phyloP scores from a whole-genome alignment of 192 early-diverging fungal genomes.

The Coemansia sp. region DNA sequence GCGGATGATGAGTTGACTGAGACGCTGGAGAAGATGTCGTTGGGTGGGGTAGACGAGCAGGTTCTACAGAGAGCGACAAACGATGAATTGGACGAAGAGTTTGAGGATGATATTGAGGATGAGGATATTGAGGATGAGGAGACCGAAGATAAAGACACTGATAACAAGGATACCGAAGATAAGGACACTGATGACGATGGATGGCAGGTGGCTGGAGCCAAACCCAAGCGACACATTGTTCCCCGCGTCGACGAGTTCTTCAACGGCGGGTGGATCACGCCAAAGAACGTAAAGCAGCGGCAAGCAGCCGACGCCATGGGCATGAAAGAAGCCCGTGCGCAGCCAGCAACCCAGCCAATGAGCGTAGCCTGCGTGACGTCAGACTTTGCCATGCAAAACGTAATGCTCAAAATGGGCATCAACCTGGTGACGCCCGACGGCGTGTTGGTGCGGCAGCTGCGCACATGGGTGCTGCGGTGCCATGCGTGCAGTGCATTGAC shows the following conservation, averaged over 20 bases:
- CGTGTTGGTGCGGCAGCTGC: constrained; percentile 68
- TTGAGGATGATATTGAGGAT: background rate
- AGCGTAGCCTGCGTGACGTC: constrained; percentile 85
- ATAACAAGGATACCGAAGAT: constrained; percentile 11
- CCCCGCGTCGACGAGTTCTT: constrained; percentile 55
- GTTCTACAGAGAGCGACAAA: background rate
- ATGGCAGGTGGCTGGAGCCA: constrained; percentile 51
- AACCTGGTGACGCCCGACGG: constrained; percentile 84
- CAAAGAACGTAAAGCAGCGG: constrained; percentile 74
- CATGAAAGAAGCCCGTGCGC: constrained; percentile 37
- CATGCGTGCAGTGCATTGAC: constrained; percentile 90
- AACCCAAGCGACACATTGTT: constrained; percentile 22
- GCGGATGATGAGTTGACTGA: constrained; percentile 3
- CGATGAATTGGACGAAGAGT: background rate
- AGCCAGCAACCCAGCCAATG: constrained; percentile 31
- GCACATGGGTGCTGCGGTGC: constrained; percentile 90
- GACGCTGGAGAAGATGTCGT: constrained; percentile 10
- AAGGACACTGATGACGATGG: constrained; percentile 46
- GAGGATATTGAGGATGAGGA: constrained; percentile 4
- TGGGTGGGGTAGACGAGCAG: background rate
- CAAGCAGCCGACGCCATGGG: constrained; percentile 61
- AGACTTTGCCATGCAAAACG: constrained; percentile 98
- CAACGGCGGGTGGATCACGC: constrained; percentile 93
- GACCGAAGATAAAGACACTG: constrained; percentile 11
- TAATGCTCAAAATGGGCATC: constrained; percentile 90